Base-by-base conservation (phyloP, 306 rosid genomes). In the Crotalaria pallida region DNA sequence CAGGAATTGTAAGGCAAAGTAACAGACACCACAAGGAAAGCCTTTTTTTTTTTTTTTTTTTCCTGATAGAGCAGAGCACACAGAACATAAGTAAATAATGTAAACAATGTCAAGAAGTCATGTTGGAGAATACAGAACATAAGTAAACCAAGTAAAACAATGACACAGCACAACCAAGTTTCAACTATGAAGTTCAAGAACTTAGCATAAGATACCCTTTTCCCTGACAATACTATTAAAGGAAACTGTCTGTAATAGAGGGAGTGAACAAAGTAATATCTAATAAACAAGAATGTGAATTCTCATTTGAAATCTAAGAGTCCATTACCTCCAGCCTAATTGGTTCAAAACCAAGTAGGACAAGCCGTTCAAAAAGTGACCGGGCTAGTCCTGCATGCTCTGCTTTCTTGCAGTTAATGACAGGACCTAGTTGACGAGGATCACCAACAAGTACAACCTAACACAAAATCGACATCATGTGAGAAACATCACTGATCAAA, bases 361-460 rank as follows among this genome's bases (percentile, higher is more conserved):
- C 99, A 62, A 95, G 97, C n/a, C 99, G 96, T 52, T 95, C 99
- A 86, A 95, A 95, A 55, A 95, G 97, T 13, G 99, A 95, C 77
- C 91, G 99, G 2, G 99, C 99, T 53, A 95, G 76, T 52, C 99
- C 99, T 43, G 99, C 99, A 75, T 97, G 99, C 52, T 97, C 99
- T 12, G 99, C 99, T 86, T 95, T 95, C 85, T 95, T 95, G 85
- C 99, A 95, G 96, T 89, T 95, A 65, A 95, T 95, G 72, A 95
- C 99, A 7, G 99, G 99, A 82, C 99, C 99, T 73, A 95, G 97
- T 79, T 95, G 99, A 81, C 99, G 91, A 69, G 91, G 99, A 58
- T 95, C 99, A 55, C 99, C 99, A 77, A 95, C 99, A 73, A 95
- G 96, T 79, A 95, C 91, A 62, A 87, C 97, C 99, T 95, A 77